These are phyloP conservation scores for Knoxdaviesia capensis DNA, from an alignment of 2,329 filamentous ascomycete genomes.

Conservation along the genomic window DNA sequence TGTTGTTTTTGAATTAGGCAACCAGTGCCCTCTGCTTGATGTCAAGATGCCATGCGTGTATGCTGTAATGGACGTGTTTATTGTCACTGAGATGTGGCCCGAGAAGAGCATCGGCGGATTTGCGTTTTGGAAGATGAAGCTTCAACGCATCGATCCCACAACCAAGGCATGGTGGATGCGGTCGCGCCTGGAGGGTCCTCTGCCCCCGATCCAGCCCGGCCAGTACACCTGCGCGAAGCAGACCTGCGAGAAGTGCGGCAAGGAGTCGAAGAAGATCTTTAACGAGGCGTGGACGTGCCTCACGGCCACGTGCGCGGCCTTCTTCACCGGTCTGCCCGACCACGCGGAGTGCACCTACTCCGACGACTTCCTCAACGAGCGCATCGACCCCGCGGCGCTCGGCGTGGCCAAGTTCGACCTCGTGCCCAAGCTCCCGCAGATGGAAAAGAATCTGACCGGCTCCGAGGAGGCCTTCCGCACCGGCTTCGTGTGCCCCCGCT, in stretches of 20 bases:
- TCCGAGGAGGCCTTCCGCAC: constrained; percentile 31
- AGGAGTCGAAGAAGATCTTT: constrained; percentile 16
- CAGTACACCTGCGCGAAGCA: constrained; percentile 7
- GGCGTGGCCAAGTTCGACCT: constrained; percentile 4
- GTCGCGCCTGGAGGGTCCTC: constrained; percentile 12
- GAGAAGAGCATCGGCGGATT: constrained; percentile 26
- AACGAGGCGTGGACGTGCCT: constrained; percentile 12
- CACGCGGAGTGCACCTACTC: constrained; percentile 25
- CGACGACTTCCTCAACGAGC: constrained; percentile 33
- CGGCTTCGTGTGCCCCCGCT: constrained; percentile 47
- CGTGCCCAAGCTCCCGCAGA: constrained; percentile 16
- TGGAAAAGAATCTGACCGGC: constrained; percentile 17
- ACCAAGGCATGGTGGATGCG: constrained; percentile 30
- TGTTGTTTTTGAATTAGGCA: constrained; percentile 18
- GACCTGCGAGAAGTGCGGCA: constrained; percentile 20
- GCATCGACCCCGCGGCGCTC: constrained; percentile 17
- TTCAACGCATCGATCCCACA: constrained; percentile 38
- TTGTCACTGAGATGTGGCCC: constrained; percentile 46
- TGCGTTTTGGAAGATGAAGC: constrained; percentile 31
- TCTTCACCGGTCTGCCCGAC: constrained; percentile 17
- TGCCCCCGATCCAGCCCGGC: constrained; percentile 12
- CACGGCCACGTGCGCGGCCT: constrained; percentile 7
- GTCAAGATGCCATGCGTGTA: constrained; percentile 35
- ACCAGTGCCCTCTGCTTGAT: constrained; percentile 24
- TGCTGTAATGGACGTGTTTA: constrained; percentile 48